Evolutionary conservation across 2,329 filamentous ascomycete species (phyloP).

Genomic region (Ascochyta fabae): DNA sequence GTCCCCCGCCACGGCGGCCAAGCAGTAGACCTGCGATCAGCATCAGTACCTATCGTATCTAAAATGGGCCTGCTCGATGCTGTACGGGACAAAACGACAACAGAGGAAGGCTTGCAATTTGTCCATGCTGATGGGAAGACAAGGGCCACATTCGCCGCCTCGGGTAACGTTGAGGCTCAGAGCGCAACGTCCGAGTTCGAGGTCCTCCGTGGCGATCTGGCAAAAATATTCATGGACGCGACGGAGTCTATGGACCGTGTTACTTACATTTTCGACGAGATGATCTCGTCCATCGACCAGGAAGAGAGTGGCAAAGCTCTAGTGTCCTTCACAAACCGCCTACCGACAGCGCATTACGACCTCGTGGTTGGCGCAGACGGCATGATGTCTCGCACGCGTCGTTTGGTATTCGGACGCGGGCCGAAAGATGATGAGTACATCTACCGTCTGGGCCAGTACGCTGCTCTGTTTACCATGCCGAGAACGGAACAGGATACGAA

Average conservation of each 20-base stretch:
- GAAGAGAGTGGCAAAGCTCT: constrained; percentile 38
- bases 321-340: constrained; percentile 49
- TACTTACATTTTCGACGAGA: constrained; percentile 46
- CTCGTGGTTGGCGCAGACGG: constrained; percentile 43
- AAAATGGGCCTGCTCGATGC: constrained; percentile 59
- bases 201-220: constrained; percentile 66
- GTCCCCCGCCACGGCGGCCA: constrained; percentile 56
- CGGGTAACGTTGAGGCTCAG: constrained; percentile 48
- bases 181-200: constrained; percentile 62
- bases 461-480: constrained; percentile 43
- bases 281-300: constrained; percentile 38
- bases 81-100: constrained; percentile 49
- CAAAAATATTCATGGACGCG: constrained; percentile 57
- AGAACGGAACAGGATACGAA: constrained; percentile 25
- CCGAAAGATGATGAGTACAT: constrained; percentile 30
- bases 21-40: constrained; percentile 62
- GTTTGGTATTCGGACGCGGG: constrained; percentile 33
- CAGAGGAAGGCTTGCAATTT: constrained; percentile 57
- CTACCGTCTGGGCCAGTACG: constrained; percentile 34
- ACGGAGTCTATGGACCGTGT: constrained; percentile 36
- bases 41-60: constrained; percentile 58
- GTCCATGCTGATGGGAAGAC: constrained; percentile 38
- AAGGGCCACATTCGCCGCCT: constrained; percentile 44
- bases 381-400: constrained; percentile 37
- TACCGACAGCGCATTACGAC: constrained; percentile 26